Conservation (phyloP, 345 rosid genomes). For the Hibiscus trionum region DNA sequence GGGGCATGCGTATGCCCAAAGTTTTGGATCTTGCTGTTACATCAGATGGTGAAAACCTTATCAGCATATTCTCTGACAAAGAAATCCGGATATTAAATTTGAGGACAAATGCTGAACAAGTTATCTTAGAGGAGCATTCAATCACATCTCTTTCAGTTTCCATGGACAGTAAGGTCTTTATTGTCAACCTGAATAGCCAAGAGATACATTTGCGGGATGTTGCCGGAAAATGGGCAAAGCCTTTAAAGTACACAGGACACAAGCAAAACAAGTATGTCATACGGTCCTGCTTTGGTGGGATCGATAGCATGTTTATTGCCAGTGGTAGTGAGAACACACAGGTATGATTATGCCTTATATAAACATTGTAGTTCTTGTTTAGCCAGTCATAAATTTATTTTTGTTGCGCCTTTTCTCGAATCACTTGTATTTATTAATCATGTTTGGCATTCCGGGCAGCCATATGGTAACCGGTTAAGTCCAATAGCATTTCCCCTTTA, state of each 20-base stretch:
- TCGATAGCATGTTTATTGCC: conserved; percentile 66
- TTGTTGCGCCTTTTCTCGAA: background rate
- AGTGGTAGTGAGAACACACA: conserved; percentile 83
- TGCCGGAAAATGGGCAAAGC: conserved; percentile 54
- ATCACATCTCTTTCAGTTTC: conserved; percentile 64
- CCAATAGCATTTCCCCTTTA: background rate
- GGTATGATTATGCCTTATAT: conserved; percentile 28
- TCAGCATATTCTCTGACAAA: conserved; percentile 49
- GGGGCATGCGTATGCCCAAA: conserved; percentile 72
- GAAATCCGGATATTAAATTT: conserved; percentile 59
- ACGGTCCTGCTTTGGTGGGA: conserved; percentile 87
- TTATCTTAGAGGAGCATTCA: conserved; percentile 59
- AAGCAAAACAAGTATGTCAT: conserved; percentile 68
- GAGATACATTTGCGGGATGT: conserved; percentile 93
- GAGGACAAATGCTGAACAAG: conserved; percentile 50
- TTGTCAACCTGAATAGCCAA: conserved; percentile 75
- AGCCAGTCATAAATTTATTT: background rate
- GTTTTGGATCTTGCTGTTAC: conserved; percentile 78
- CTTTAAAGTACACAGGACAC: conserved; percentile 63
- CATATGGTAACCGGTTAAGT: background rate
- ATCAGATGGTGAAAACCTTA: conserved; percentile 67
- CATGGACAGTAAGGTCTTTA: conserved; percentile 51
- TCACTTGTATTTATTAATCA: background rate
- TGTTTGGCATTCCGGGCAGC: background rate
- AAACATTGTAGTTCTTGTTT: background rate